Evolutionary conservation across 805 yeast genomes (phyloP).

Genomic region (Metschnikowia henanensis): DNA sequence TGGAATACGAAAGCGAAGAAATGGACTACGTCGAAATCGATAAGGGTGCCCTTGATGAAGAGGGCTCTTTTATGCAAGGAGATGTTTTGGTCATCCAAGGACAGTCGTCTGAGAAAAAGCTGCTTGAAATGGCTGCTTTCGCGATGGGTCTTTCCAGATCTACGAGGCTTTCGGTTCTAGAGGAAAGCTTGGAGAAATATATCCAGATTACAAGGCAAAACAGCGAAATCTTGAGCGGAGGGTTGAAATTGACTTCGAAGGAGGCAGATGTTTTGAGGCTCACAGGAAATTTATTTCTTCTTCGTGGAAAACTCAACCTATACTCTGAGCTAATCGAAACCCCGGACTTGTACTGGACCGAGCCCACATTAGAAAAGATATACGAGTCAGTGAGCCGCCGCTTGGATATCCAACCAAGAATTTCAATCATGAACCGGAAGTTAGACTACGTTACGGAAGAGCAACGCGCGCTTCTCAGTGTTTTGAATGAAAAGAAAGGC

Average conservation of each 20-base stretch:
- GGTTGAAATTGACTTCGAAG: slow-evolving; percentile 43
- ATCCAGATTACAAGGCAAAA: slow-evolving; percentile 61
- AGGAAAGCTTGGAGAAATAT: slow-evolving; percentile 67
- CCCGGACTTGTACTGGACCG: slow-evolving; percentile 93
- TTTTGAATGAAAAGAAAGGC: slow-evolving; percentile 73
- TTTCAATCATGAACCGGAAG: slow-evolving; percentile 77
- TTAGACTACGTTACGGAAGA: slow-evolving; percentile 91
- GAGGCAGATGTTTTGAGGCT: slow-evolving; percentile 63
- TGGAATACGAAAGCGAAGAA: slow-evolving; percentile 73
- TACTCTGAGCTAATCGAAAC: slow-evolving; percentile 89
- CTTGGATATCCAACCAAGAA: slow-evolving; percentile 76
- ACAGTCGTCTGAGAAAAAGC: slow-evolving; percentile 37
- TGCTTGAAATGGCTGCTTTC: slow-evolving; percentile 83
- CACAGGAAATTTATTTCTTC: slow-evolving; percentile 72
- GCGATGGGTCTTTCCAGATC: slow-evolving; percentile 86
- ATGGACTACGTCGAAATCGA: slow-evolving; percentile 68
- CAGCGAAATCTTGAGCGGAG: slow-evolving; percentile 66
- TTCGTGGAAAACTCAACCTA: slow-evolving; percentile 80
- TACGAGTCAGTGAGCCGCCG: slow-evolving; percentile 69
- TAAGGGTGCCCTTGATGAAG: slow-evolving; percentile 26
- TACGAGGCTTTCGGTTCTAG: slow-evolving; percentile 80
- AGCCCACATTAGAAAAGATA: slow-evolving; percentile 77
- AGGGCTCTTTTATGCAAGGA: slow-evolving; percentile 51
- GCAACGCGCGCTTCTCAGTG: slow-evolving; percentile 71
- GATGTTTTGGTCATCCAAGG: slow-evolving; percentile 73